A percentile compares a stretch with the other conserved stretches of the same genome.
Conservation (phyloP, 169 alveolate species). For the Plasmodium yoelii region DNA sequence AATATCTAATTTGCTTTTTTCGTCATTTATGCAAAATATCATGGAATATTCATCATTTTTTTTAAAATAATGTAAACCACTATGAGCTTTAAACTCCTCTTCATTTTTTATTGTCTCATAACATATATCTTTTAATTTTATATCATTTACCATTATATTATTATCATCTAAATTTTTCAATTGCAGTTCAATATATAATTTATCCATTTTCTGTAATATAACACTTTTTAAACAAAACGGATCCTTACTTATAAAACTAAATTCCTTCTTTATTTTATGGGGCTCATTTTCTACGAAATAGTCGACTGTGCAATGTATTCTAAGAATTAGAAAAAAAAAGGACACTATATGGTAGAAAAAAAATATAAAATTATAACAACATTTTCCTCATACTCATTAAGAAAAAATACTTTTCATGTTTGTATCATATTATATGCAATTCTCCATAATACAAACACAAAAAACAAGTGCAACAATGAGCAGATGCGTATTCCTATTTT, state of each 20-base stretch:
- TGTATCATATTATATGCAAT: no score
- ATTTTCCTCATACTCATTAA: no score
- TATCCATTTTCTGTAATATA: conserved; percentile 51
- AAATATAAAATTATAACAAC: background rate
- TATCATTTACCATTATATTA: conserved; percentile 44
- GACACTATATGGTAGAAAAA: background rate
- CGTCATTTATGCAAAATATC: conserved; percentile 62
- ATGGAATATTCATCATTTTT: conserved; percentile 71
- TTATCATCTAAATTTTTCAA: conserved; percentile 53
- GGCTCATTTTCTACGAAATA: conserved; percentile 40
- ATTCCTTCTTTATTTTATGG: conserved; percentile 47
- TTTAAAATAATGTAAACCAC: conserved; percentile 54
- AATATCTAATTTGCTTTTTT: conserved; percentile 53
- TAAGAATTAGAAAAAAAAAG: conserved; percentile 3
- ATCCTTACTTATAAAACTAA: conserved; percentile 43
- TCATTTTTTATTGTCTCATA: conserved; percentile 51
- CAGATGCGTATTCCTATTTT: background rate
- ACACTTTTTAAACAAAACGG: conserved; percentile 33
- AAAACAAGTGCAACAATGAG: no score
- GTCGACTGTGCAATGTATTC: conserved; percentile 51
- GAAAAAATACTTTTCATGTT: no score
- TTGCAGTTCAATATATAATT: conserved; percentile 24
- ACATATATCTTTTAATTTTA: conserved; percentile 28
- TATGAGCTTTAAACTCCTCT: conserved; percentile 21
- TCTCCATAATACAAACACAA: no score